Percentiles rank a stretch among this genome's conserved stretches.
Evolutionary conservation across 1,139 yeast genomes (phyloP).

Genomic region (Yamadazyma membranifaciens): DNA sequence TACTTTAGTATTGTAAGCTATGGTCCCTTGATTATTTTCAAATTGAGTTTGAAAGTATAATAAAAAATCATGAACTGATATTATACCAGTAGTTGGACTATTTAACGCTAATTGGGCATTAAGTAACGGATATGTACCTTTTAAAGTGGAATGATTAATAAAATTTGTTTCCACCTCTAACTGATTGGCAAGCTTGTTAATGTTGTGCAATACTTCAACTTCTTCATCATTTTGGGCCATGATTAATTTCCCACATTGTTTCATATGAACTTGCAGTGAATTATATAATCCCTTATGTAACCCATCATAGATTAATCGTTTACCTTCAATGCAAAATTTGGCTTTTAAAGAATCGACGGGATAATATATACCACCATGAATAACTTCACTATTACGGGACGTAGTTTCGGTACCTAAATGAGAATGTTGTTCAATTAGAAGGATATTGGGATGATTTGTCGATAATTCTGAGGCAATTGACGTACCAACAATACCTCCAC

Average conservation of each 20-base stretch:
- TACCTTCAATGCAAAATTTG: slow-evolving; percentile 71
- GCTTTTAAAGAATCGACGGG: slow-evolving; percentile 69
- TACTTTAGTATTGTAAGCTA: slow-evolving; percentile 63
- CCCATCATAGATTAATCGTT: slow-evolving; percentile 56
- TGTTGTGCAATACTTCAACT: slow-evolving; percentile 51
- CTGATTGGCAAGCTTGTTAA: slow-evolving; percentile 51
- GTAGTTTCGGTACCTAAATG: slow-evolving; percentile 78
- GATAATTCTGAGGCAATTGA: slow-evolving; percentile 75
- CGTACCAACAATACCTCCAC: slow-evolving; percentile 87
- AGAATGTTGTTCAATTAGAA: slow-evolving; percentile 67
- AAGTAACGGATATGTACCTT: slow-evolving; percentile 60
- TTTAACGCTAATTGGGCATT: slow-evolving; percentile 59
- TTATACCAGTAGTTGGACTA: slow-evolving; percentile 85
- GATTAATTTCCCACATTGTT: slow-evolving; percentile 81
- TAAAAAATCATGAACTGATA: slow-evolving; percentile 77
- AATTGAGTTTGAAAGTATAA: slow-evolving; percentile 55
- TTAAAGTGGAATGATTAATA: slow-evolving; percentile 44
- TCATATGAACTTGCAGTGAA: slow-evolving; percentile 44
- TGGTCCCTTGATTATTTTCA: slow-evolving; percentile 57
- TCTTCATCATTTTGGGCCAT: slow-evolving; percentile 77
- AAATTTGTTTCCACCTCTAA: slow-evolving; percentile 62
- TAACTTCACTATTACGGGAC: slow-evolving; percentile 85
- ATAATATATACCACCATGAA: slow-evolving; percentile 87
- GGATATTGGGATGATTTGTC: slow-evolving; percentile 44
- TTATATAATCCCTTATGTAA: slow-evolving; percentile 40